Percentiles rank a stretch among this genome's conserved stretches.
Conservation (phyloP, 306 rosid genomes). For the Fagus sylvatica region DNA sequence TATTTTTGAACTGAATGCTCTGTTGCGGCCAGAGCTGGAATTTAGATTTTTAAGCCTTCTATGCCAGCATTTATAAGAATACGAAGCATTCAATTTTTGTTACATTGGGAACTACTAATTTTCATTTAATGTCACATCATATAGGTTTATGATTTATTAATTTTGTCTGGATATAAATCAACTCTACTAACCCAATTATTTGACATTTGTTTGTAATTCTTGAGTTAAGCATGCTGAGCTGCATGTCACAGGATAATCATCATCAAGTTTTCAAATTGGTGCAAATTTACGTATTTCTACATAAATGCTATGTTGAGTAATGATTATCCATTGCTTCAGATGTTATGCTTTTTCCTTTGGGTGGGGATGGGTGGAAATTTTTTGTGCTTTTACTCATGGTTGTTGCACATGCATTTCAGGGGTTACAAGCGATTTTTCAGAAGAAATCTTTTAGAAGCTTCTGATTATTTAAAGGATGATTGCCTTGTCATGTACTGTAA, state of each 20-base stretch:
- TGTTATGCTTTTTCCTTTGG: not conserved
- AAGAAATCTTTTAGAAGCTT: slow-evolving; percentile 61
- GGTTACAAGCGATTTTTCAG: slow-evolving; percentile 90
- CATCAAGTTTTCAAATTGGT: not conserved
- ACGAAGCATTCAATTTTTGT: not conserved
- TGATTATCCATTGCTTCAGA: not conserved
- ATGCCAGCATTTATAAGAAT: not conserved
- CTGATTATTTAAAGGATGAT: slow-evolving; percentile 86
- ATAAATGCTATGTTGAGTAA: no score
- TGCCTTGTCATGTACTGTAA: slow-evolving; percentile 87
- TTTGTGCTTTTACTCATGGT: not conserved
- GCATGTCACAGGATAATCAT: not conserved
- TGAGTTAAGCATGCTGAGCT: not conserved
- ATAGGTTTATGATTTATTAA: not conserved
- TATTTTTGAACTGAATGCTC: not conserved
- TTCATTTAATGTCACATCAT: not conserved
- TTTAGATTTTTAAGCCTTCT: not conserved
- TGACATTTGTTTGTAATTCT: not conserved
- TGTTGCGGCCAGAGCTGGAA: not conserved
- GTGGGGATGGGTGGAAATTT: not conserved
- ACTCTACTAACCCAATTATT: not conserved
- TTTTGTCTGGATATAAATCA: not conserved
- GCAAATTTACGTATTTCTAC: not conserved
- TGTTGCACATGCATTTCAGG: slow-evolving; percentile 44
- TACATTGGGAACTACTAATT: not conserved